Percentiles rank a stretch among this genome's conserved stretches.
Evolutionary conservation across 2,329 filamentous ascomycete species (phyloP).

Genomic region (Rutstroemia sp.): DNA sequence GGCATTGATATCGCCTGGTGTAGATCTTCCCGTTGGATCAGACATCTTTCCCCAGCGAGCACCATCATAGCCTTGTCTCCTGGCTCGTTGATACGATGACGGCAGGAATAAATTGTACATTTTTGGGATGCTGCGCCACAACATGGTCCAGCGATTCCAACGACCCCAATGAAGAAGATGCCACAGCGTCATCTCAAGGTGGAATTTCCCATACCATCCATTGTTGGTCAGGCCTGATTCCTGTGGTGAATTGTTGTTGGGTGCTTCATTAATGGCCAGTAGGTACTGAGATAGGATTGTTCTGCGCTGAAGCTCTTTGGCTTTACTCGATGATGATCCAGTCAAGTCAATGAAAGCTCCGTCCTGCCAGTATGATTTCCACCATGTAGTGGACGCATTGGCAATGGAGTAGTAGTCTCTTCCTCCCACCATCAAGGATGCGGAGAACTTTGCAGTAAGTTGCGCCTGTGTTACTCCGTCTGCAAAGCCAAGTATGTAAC

Average conservation of each 20-base stretch:
- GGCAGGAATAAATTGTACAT: constrained; percentile 31
- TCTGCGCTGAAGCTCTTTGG: constrained; percentile 37
- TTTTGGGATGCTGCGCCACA: constrained; percentile 32
- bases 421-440: not conserved
- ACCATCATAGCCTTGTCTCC: constrained; percentile 30
- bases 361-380: constrained; percentile 28
- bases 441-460: not conserved
- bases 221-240: constrained; percentile 40
- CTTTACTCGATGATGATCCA: constrained; percentile 29
- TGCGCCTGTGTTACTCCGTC: not conserved
- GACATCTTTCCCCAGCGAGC: constrained; percentile 48
- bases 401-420: not conserved
- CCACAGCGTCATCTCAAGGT: constrained; percentile 38
- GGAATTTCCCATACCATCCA: constrained; percentile 40
- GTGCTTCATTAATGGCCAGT: constrained; percentile 36
- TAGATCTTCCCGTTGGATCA: constrained; percentile 46
- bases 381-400: constrained; percentile 14
- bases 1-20: constrained; percentile 53
- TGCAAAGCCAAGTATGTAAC: constrained; percentile 16
- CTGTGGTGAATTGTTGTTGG: constrained; percentile 11
- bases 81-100: constrained; percentile 28
- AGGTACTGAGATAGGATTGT: constrained; percentile 39
- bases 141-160: constrained; percentile 33
- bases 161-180: constrained; percentile 35
- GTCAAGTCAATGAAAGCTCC: constrained; percentile 38